Evolutionary conservation across 1,284 basidiomycete species (phyloP).

Genomic region (Sutorius eximius): DNA sequence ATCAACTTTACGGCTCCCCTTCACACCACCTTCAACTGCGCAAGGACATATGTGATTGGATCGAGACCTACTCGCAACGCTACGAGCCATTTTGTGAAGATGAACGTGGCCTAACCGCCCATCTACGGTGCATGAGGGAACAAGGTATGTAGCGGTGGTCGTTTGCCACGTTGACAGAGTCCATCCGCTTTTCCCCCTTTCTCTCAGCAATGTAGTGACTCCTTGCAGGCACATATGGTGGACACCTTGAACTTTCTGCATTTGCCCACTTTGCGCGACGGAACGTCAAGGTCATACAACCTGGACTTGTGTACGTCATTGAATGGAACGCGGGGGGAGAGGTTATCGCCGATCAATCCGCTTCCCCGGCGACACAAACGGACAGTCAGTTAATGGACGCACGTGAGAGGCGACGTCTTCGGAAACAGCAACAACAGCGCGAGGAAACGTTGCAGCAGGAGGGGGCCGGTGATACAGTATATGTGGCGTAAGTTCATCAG

Average conservation of each 20-base stretch:
- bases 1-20: conserved; percentile 77
- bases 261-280: conserved; percentile 80
- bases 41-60: conserved; percentile 80
- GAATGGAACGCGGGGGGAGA: conserved; percentile 65
- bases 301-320: conserved; percentile 81
- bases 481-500: conserved; percentile 69
- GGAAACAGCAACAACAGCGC: conserved; percentile 33
- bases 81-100: conserved; percentile 91
- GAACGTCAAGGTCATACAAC: conserved; percentile 89
- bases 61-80: conserved; percentile 64
- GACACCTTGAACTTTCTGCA: conserved; percentile 87
- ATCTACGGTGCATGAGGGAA: conserved; percentile 75
- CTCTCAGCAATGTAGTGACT: conserved; percentile 12
- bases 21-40: conserved; percentile 70
- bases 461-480: conserved; percentile 50
- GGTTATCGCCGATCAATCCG: conserved; percentile 29
- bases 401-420: conserved; percentile 33
- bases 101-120: conserved; percentile 70
- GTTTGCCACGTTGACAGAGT: conserved; percentile 4
- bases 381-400: conserved; percentile 30
- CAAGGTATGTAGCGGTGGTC: conserved; percentile 49
- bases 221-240: conserved; percentile 77
- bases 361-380: conserved; percentile 29
- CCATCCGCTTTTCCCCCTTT: background rate
- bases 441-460: conserved; percentile 34